Base-by-base conservation (phyloP, 306 rosid species). In the Astragalus glycyphyllos region DNA sequence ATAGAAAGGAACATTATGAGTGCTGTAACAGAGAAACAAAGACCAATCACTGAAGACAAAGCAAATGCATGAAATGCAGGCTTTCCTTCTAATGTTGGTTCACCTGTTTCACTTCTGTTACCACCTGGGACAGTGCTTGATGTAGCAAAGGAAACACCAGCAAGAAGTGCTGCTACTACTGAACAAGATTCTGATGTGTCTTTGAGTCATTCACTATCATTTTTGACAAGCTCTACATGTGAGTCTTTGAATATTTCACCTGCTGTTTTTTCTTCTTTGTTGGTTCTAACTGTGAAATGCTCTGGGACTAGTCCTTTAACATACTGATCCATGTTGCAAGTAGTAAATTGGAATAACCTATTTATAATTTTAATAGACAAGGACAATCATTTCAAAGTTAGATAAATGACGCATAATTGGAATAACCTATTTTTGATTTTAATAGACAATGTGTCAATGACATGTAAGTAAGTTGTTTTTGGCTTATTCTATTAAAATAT, bases 1-100 rank as follows among this genome's bases (percentile, higher is more conserved):
- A 90, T 77, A 23, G 87, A 9, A 1, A 86, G 86, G 57, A 90
- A 90, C 82, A 84, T 83, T 15, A 88, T 50, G 60, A 88, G 54
- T 12, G 88, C 54, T 0, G 86, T 88, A 38, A 81, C 81, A 0
- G 91, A 88, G 77, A 69, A 83, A 61, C 84, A 82, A 1, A 88
- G 88, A 0, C 88, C 84, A 12, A 79, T 1, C 1, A 88, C 56
- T 0, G 93, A 84, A 0, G 79, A 4, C 2, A 84, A 34, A 7
- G 79, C 74, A 46, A 84, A 86, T 37, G 73, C 0, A 4, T 82
- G 37, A 41, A 87, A 86, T 0, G 71, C 76, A 0, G 75, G 74
- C 4, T 3, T 34, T 32, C 69, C 65, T 57, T 54, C 80, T 8
- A 86, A 73, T 11, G 34, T 7, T 3, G 86, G 86, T 7, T 41